Percentiles rank a stretch among this genome's conserved stretches.
Evolutionary conservation across 192 early-diverging fungal species (phyloP).

Genomic region (Entrophospora sp.): DNA sequence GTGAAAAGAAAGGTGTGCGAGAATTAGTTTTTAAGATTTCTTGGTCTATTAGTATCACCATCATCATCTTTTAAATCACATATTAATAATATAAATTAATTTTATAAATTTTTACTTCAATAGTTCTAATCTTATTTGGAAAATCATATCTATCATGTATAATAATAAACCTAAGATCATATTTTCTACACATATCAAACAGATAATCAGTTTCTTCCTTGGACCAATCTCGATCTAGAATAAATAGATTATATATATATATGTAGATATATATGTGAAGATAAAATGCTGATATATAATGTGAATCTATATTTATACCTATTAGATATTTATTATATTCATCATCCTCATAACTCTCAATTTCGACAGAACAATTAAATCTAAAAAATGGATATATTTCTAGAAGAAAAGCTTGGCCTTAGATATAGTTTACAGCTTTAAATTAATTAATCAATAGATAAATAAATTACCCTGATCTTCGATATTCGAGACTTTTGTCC

Average conservation of each 20-base stretch:
- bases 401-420: slow-evolving; percentile 1
- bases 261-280: not conserved
- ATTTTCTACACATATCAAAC: slow-evolving; percentile 57
- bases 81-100: slow-evolving; percentile 21
- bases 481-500: slow-evolving; percentile 69
- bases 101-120: too few relatives aligned
- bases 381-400: slow-evolving; percentile 66
- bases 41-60: too few relatives aligned
- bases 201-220: slow-evolving; percentile 80
- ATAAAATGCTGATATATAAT: not conserved
- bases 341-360: slow-evolving; percentile 68
- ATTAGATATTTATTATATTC: slow-evolving; percentile 69
- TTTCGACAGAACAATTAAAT: slow-evolving; percentile 62
- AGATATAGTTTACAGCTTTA: not conserved
- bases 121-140: slow-evolving; percentile 29
- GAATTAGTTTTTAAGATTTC: too few relatives aligned
- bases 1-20: too few relatives aligned
- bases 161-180: slow-evolving; percentile 75
- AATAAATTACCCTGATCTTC: slow-evolving; percentile 24
- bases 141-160: slow-evolving; percentile 77
- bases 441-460: too few relatives aligned
- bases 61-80: too few relatives aligned
- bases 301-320: too few relatives aligned
- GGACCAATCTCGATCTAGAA: slow-evolving; percentile 64
- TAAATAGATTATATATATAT: not conserved